A percentile compares a stretch with the other conserved stretches of the same genome.
phyloP scores from a whole-genome alignment of 805 yeast genomes.

The Candida sithepensis region DNA sequence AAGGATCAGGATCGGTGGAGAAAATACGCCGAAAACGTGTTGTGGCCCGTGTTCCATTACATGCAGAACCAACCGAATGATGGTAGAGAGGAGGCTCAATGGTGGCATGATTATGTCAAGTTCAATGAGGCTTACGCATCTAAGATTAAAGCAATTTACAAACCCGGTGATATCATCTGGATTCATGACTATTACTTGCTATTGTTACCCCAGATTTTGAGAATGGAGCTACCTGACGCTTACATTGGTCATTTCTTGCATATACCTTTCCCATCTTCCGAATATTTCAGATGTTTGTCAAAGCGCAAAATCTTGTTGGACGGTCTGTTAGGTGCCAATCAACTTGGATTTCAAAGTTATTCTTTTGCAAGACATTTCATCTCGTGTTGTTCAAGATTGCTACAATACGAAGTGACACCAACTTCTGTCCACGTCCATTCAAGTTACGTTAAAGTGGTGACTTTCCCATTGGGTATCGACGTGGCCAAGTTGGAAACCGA shows the following conservation, averaged over 20 bases:
- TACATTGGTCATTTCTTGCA: conserved; percentile 78
- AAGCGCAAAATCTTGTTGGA: conserved; percentile 78
- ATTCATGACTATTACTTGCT: conserved; percentile 86
- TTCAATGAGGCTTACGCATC: conserved; percentile 90
- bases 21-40: conserved; percentile 78
- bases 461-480: conserved; percentile 89
- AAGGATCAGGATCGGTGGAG: conserved; percentile 84
- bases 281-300: conserved; percentile 85
- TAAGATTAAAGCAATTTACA: conserved; percentile 65
- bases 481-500: conserved; percentile 63
- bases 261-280: conserved; percentile 93
- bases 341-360: conserved; percentile 80
- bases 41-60: conserved; percentile 96
- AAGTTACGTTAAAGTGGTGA: conserved; percentile 64
- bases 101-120: conserved; percentile 85
- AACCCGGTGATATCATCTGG: conserved; percentile 91
- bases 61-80: conserved; percentile 74
- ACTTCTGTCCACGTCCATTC: conserved; percentile 70
- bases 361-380: conserved; percentile 89
- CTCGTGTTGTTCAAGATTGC: conserved; percentile 80
- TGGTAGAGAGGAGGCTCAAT: conserved; percentile 62
- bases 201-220: conserved; percentile 75
- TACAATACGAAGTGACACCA: conserved; percentile 73
- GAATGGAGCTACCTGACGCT: conserved; percentile 73
- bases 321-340: conserved; percentile 88